Base-by-base conservation (phyloP, 257 asterid species). In the Solanum neorickii region DNA sequence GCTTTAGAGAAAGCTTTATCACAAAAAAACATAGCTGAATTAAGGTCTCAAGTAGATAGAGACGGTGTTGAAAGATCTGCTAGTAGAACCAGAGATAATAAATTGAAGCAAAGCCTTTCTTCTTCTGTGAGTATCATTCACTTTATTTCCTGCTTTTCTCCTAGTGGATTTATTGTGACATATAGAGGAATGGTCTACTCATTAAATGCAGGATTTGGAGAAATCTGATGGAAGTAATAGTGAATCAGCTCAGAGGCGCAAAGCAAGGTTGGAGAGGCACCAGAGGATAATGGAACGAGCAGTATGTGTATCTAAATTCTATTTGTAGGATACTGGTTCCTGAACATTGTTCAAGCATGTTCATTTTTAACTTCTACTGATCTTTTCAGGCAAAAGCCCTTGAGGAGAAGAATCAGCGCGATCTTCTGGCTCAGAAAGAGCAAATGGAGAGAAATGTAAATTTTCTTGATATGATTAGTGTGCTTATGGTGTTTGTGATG, bases 231-330 rank as follows among this genome's bases (percentile, higher is more conserved):
- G 91, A 86, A 88, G 73, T 37, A 88, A 16, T 85, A 91, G 83
- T 75, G 99, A 95, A 91, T 94, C 99, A 74, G 98, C 97, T 39
- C 96, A 93, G 94, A 96, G 99, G 89, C 93, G 93, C 87, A 96
- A 95, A 92, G 98, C 98, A 88, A 95, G 93, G 90, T 88, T 95
- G 76, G 99, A 97, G 96, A 96, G 97, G 92, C 98, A 97, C 91
- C 98, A 97, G 90, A 94, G 99, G 90, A 95, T 95, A 91, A 96
- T 92, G 97, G 99, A 97, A 87, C 93, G 99, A 92, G 99, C 98
- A 88, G 99, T 97, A 94, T 74, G 93, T 83, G 80, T 56, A 86
- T 87, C 80, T 85, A 35, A 59, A 80, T 59, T 23, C 70, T 88
- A 87, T 49, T 33, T 84, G 65, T 87, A 82, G 86, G 76, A 27